Conservation (phyloP, 192 early-diverging fungal species). For the Coemansia sp. region DNA sequence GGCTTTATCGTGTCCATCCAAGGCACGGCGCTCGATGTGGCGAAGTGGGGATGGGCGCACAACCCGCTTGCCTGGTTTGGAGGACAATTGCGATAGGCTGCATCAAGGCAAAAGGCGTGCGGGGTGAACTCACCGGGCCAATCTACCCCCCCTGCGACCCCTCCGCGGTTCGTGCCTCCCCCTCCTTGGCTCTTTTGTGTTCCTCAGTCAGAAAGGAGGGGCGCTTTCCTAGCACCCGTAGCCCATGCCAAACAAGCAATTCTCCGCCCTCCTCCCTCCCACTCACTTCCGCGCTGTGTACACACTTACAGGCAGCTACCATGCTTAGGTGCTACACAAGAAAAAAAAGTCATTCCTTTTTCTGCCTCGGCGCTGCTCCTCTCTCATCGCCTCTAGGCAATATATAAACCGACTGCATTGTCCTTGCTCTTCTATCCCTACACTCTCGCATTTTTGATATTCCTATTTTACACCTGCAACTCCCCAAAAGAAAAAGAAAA, state of each 20-base stretch:
- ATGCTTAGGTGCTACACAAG: constrained; percentile 1
- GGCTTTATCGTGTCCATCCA: background rate
- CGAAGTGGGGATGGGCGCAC: constrained; percentile 1
- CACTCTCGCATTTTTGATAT: background rate
- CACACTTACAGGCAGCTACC: background rate
- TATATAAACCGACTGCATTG: constrained; percentile 14
- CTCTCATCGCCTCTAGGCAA: background rate
- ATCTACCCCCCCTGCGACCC: background rate
- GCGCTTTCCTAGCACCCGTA: background rate
- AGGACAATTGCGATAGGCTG: constrained; percentile 5
- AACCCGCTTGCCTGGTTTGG: background rate
- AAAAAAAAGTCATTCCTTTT: constrained; percentile 3
- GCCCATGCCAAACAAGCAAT: constrained; percentile 1
- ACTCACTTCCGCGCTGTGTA: constrained; percentile 1
- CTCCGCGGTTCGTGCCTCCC: background rate
- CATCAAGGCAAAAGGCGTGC: background rate
- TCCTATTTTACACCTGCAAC: background rate
- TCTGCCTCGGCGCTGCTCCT: constrained; percentile 4
- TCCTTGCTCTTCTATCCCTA: background rate
- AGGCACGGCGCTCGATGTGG: background rate
- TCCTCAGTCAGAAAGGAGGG: constrained; percentile 9
- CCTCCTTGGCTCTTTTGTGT: background rate
- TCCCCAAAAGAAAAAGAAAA: constrained; percentile 5
- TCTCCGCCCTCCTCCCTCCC: background rate
- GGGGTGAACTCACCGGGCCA: background rate